Evolutionary conservation across 2,329 filamentous ascomycete species (phyloP), one percentile per base, ranked within the genome.

Genomic region (Scedosporium minutisporum): DNA sequence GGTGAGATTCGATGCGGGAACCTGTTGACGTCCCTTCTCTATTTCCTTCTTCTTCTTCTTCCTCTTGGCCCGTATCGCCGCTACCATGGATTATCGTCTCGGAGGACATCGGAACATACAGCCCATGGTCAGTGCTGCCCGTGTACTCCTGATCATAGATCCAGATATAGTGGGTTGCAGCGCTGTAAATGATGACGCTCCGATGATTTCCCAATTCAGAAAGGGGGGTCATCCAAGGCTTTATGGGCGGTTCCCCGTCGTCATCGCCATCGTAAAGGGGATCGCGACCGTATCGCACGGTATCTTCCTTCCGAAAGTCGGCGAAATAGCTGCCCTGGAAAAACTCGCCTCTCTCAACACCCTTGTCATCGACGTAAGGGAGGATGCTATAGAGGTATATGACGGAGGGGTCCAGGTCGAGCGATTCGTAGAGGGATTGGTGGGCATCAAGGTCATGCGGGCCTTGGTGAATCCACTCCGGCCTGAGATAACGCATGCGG

Each of bases 321-420:
- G 51, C 51, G 23, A 55, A 55, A n/a, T 3, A 4, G 51, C 51
- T 14, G n/a, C 51, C 51, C 51, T 55, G 51, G 12, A 67, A 67
- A 51, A 70, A 69, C 57, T 66, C 65, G 12, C 25, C 14, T 4
- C 68, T 69, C 59, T 66, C 65, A 5, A 68, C 65, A 0, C 64
- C 58, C 27, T 25, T 21, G 2, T 63, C 25, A 9, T 70, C 29
- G 58, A 70, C 44, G 62, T 69, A 69, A 16, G 68, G 68, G 1
- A 70, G 58, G 55, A 69, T 67, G 65, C 65, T 66, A 61, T 68
- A 70, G 21, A 70, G 66, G 62, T 69, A 69, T 57, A 69, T 65
- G 59, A 69, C 63, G 41, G 63, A 59, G 33, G 63, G 33, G 48
- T 69, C 65, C 23, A 68, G 23, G 16, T 65, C 58, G n/a, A 64